Conservation (phyloP, 345 rosid species). For the Cochlearia excelsa region DNA sequence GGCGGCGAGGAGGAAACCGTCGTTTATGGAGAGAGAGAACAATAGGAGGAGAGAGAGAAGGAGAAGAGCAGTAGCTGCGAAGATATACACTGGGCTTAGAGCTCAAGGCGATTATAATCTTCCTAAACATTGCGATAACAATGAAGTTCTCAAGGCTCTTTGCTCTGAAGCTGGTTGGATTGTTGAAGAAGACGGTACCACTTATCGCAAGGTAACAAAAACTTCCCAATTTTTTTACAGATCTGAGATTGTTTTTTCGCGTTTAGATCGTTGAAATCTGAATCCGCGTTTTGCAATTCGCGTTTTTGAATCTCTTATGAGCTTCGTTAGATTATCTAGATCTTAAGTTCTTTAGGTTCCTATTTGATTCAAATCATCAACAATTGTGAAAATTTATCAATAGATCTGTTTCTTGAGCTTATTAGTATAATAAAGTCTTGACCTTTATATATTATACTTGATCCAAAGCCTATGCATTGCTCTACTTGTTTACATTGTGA, state of each 20-base stretch:
- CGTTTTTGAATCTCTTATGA: neutral
- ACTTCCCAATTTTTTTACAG: neutral
- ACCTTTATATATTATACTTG: constrained; percentile 2
- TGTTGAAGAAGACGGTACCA: constrained; percentile 93
- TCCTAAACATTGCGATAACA: constrained; percentile 32
- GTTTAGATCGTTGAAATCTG: neutral
- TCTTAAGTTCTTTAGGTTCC: no score
- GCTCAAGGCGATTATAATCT: constrained; percentile 81
- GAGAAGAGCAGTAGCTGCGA: constrained; percentile 88
- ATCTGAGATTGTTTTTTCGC: constrained; percentile 22
- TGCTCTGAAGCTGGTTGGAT: constrained; percentile 95
- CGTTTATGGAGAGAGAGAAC: constrained; percentile 97
- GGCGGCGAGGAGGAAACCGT: constrained; percentile 84
- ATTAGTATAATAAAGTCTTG: neutral
- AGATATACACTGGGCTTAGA: constrained; percentile 81
- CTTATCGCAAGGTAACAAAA: constrained; percentile 75
- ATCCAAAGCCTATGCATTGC: constrained; percentile 12
- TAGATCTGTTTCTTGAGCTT: constrained; percentile 15
- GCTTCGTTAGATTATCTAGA: neutral
- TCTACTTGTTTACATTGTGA: constrained; percentile 6
- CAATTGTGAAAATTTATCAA: neutral
- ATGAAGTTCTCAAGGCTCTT: constrained; percentile 86
- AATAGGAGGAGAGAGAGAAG: constrained; percentile 91
- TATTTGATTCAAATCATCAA: neutral
- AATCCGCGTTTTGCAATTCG: neutral